phyloP scores from a whole-genome alignment of 164 flowering plant species.

The Euptelea pleiosperma region DNA sequence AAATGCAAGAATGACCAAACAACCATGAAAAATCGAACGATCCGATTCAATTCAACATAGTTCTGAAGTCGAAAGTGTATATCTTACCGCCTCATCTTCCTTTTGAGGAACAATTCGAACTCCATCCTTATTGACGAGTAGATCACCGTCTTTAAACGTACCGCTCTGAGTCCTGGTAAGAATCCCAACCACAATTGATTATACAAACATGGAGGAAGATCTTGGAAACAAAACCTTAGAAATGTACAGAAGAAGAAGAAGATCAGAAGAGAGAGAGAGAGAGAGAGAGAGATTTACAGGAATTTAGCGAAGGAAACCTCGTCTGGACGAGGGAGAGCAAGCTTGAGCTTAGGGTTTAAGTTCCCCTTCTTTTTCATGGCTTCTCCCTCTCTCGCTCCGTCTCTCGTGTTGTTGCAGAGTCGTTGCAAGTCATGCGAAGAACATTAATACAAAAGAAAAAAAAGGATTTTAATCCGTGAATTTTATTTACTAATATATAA shows the following conservation, averaged over 20 bases:
- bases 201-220: not conserved
- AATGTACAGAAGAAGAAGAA: not conserved
- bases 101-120: constrained; percentile 68
- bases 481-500: no score
- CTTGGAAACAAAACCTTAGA: constrained; percentile 2
- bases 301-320: constrained; percentile 47
- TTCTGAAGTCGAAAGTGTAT: not conserved
- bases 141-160: constrained; percentile 88
- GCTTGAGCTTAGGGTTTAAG: constrained; percentile 16
- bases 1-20: no score
- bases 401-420: not conserved
- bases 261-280: not conserved
- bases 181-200: not conserved
- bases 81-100: constrained; percentile 54
- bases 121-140: constrained; percentile 83
- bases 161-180: constrained; percentile 71
- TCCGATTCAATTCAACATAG: not conserved
- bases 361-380: constrained; percentile 20
- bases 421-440: constrained; percentile 6
- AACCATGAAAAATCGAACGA: no score
- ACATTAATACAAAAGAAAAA: no score
- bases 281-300: constrained; percentile 40
- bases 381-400: not conserved
- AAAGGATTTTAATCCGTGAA: no score
- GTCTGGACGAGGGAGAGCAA: constrained; percentile 19